Conservation (phyloP, 305 asterid genomes). For the Fraxinus nigra region DNA sequence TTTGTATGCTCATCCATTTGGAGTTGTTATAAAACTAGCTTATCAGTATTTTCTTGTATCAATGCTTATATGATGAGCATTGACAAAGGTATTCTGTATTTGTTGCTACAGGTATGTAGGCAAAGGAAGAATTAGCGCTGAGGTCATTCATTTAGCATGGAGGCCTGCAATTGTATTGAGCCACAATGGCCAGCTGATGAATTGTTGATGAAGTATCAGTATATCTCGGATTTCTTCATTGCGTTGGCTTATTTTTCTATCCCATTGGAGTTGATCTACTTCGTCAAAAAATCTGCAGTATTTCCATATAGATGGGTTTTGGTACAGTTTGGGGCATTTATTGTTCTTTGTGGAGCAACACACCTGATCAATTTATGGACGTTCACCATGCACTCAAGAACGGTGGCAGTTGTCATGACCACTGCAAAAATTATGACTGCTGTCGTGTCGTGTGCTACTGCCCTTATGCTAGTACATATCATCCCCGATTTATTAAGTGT, state of each 20-base stretch:
- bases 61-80: not conserved
- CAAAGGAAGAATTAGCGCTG: conserved; percentile 21
- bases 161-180: conserved; percentile 84
- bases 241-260: conserved; percentile 96
- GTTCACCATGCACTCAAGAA: conserved; percentile 70
- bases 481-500: conserved; percentile 95
- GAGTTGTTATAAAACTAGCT: not conserved
- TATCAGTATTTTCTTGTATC: not conserved
- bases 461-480: conserved; percentile 90
- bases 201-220: conserved; percentile 87
- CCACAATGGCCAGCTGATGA: conserved; percentile 94
- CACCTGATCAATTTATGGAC: conserved; percentile 96
- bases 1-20: not conserved
- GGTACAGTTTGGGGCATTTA: conserved; percentile 98
- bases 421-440: conserved; percentile 80
- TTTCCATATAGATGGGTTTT: conserved; percentile 99
- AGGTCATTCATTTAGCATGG: conserved; percentile 44
- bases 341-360: conserved; percentile 97
- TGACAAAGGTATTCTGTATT: conserved; percentile 6
- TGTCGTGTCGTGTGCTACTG: conserved; percentile 93
- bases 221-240: conserved; percentile 91
- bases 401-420: conserved; percentile 91
- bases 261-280: conserved; percentile 90
- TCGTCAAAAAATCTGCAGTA: conserved; percentile 91
- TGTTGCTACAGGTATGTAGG: conserved; percentile 39